phyloP scores from a whole-genome alignment of 2,329 filamentous ascomycete species.

The Ophiognomonia clavigignenti-juglandacearum region DNA sequence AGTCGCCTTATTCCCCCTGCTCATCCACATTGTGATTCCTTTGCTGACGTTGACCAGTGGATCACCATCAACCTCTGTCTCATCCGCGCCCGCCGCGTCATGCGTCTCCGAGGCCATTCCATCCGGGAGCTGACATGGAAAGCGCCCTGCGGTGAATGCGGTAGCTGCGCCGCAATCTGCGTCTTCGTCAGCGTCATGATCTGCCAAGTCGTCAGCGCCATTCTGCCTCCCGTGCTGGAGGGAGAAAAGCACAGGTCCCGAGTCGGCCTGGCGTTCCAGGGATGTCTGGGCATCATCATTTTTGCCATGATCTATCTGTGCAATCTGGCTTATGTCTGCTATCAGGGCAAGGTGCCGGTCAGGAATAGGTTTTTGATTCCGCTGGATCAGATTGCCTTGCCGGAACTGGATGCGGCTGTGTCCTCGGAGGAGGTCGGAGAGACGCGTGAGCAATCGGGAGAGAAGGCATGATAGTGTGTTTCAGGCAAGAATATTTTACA shows the following conservation, averaged over 20 bases:
- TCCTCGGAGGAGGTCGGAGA: background rate
- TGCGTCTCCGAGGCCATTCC: constrained; percentile 32
- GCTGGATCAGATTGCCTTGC: background rate
- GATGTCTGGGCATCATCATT: constrained; percentile 5
- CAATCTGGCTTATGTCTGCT: background rate
- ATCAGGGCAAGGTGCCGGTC: background rate
- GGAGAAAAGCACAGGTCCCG: constrained; percentile 12
- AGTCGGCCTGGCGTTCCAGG: constrained; percentile 3
- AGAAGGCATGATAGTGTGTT: no score
- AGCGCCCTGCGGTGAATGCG: constrained; percentile 25
- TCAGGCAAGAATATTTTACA: no score
- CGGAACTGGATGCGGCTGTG: background rate
- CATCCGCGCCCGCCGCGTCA: constrained; percentile 38
- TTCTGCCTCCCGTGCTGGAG: constrained; percentile 16
- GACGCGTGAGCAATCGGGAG: background rate
- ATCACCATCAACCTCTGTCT: constrained; percentile 39
- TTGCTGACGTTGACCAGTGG: constrained; percentile 28
- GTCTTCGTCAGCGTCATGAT: constrained; percentile 22
- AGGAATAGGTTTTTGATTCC: constrained; percentile 1
- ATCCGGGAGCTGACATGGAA: constrained; percentile 28
- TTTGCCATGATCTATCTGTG: constrained; percentile 4
- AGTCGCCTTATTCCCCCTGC: background rate
- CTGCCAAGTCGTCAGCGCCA: constrained; percentile 25
- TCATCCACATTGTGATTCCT: background rate
- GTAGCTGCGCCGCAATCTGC: constrained; percentile 15